phyloP scores from a whole-genome alignment of 164 flowering plant species.

The Stephania yunnanensis region DNA sequence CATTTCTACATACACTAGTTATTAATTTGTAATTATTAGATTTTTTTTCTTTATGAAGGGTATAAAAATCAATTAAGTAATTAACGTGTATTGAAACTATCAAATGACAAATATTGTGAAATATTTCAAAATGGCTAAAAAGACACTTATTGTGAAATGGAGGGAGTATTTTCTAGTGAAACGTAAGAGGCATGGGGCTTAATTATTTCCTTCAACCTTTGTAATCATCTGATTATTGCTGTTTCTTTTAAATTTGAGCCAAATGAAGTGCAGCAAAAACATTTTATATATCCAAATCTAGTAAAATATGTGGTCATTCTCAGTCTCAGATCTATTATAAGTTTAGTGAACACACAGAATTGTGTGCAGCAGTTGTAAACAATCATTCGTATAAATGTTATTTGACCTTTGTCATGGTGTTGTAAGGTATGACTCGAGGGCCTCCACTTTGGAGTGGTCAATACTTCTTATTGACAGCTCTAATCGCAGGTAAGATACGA shows the following conservation, averaged over 20 bases:
- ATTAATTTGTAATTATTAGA: too few species aligned
- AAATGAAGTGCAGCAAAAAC: not conserved
- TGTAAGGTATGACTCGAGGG: conserved; percentile 79
- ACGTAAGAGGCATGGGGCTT: not conserved
- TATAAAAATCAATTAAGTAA: too few species aligned
- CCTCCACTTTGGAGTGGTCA: conserved; percentile 85
- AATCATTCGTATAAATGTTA: not conserved
- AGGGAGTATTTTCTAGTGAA: not conserved
- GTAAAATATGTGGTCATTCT: not conserved
- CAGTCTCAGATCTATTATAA: not conserved
- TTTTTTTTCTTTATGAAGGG: too few species aligned
- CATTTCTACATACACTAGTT: too few species aligned
- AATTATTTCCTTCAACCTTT: not conserved
- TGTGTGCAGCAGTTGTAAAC: not conserved
- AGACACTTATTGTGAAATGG: too few species aligned
- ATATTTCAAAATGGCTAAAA: too few species aligned
- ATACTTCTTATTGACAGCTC: conserved; percentile 82
- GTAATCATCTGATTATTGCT: not conserved
- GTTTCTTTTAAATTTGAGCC: not conserved
- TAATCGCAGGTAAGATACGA: conserved; percentile 64
- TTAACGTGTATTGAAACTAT: too few species aligned
- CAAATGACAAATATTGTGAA: too few species aligned
- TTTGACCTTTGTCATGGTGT: conserved; percentile 2
- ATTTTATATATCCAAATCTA: not conserved
- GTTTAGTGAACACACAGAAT: not conserved